Percentiles rank a stretch among this genome's conserved stretches.
Evolutionary conservation across 164 flowering plant species (phyloP).

Genomic region (Aristolochia contorta): DNA sequence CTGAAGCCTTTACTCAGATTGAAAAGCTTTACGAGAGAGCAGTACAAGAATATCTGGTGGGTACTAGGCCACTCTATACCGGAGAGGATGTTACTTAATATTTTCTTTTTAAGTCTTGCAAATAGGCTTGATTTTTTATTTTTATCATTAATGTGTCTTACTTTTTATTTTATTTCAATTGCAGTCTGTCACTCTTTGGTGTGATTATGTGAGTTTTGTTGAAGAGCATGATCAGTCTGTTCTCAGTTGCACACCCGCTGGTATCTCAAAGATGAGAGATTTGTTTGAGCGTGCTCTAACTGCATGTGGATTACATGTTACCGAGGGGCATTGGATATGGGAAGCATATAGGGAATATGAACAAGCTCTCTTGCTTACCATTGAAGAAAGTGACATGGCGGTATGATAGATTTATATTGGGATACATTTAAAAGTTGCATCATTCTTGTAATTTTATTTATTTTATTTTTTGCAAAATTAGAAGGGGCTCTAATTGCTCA

Average conservation of each 20-base stretch:
- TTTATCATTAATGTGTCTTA: not conserved
- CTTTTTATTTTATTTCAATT: conserved; percentile 7
- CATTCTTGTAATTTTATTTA: too few relatives aligned
- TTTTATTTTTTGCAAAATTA: too few relatives aligned
- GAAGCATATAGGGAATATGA: conserved; percentile 83
- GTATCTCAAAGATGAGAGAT: conserved; percentile 59
- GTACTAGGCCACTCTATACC: conserved; percentile 9
- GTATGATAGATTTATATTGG: conserved; percentile 21
- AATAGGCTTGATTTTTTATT: too few relatives aligned
- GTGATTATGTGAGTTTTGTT: conserved; percentile 71
- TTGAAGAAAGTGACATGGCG: conserved; percentile 44
- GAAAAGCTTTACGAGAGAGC: conserved; percentile 77
- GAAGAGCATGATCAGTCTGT: conserved; percentile 59
- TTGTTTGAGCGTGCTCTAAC: conserved; percentile 86
- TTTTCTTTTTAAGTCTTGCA: not conserved
- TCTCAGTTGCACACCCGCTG: conserved; percentile 35
- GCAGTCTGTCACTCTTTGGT: conserved; percentile 94
- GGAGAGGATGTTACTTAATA: not conserved
- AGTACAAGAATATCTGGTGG: conserved; percentile 74
- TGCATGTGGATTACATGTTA: conserved; percentile 80
- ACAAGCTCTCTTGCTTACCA: conserved; percentile 40
- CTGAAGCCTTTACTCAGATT: conserved; percentile 33
- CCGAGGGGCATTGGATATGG: conserved; percentile 78
- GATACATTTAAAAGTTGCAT: not conserved
- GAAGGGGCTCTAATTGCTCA: too few relatives aligned